These are phyloP conservation scores for Diplogelasinospora grovesii DNA, from an alignment of 495 filamentous ascomycete genomes.

Conservation along the genomic window DNA sequence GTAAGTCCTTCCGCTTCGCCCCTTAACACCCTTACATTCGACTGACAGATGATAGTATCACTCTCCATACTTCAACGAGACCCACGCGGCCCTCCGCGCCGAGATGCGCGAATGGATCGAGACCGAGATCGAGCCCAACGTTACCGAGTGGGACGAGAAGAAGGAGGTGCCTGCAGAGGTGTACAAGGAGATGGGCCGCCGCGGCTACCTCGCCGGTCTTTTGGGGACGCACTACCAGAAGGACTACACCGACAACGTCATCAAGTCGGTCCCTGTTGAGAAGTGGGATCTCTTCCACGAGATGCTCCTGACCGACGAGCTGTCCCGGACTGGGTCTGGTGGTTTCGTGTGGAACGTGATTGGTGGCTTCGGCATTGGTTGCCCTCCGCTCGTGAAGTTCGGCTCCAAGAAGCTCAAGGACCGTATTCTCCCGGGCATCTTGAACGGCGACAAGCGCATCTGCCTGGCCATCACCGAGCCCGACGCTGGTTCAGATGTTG, in stretches of 20 bases:
- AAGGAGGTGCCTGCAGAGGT: constrained; percentile 80
- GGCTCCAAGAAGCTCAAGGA: constrained; percentile 87
- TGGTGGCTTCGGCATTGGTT: constrained; percentile 89
- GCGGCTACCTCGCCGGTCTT: constrained; percentile 86
- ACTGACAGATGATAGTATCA: constrained; percentile 59
- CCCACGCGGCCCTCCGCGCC: constrained; percentile 79
- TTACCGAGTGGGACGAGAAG: constrained; percentile 94
- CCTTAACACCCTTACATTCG: background rate
- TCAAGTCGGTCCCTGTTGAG: constrained; percentile 73
- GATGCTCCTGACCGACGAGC: constrained; percentile 86
- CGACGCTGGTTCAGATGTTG: constrained; percentile 67
- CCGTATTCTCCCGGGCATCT: constrained; percentile 65
- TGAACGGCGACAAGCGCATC: constrained; percentile 91
- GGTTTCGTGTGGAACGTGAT: constrained; percentile 98
- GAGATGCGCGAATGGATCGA: constrained; percentile 93
- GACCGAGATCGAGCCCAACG: constrained; percentile 79
- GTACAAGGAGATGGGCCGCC: constrained; percentile 91
- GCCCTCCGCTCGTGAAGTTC: constrained; percentile 85
- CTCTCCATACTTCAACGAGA: constrained; percentile 92
- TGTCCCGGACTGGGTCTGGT: constrained; percentile 80
- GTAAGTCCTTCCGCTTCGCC: constrained; percentile 60
- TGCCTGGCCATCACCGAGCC: constrained; percentile 58
- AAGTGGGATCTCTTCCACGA: constrained; percentile 99
- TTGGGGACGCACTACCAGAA: constrained; percentile 76
- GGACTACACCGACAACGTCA: constrained; percentile 59